These are phyloP conservation scores for Phytophthora fragariaefolia DNA, from an alignment of 352 stramenopile genomes.

Conservation along the genomic window DNA sequence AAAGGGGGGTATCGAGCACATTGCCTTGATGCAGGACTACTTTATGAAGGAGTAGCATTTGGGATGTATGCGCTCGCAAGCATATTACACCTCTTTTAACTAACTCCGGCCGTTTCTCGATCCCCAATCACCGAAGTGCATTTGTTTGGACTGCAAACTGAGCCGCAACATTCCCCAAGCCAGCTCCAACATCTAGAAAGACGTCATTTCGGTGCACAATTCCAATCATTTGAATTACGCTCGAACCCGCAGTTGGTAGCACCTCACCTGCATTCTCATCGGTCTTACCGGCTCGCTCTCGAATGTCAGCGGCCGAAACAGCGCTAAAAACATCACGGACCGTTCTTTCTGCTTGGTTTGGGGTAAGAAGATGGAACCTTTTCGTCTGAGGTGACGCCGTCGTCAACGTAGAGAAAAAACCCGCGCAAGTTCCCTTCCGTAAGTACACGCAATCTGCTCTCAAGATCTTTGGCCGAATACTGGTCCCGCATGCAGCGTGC, in stretches of 20 bases:
- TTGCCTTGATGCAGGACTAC: conserved; percentile 5
- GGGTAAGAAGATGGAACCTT: neutral
- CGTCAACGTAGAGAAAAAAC: neutral
- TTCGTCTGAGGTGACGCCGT: neutral
- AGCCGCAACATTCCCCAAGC: conserved; percentile 6
- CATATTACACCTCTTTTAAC: neutral
- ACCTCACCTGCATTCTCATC: conserved; percentile 15
- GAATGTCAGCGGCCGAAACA: conserved; percentile 12
- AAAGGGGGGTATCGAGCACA: neutral
- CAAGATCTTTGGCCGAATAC: neutral
- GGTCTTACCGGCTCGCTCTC: neutral
- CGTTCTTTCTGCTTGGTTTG: neutral
- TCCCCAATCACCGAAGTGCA: conserved; percentile 3
- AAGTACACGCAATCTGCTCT: neutral
- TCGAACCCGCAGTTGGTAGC: too few species aligned
- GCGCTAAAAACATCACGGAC: neutral
- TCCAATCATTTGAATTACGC: conserved; percentile 3
- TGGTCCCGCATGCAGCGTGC: neutral
- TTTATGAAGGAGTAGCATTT: conserved; percentile 10
- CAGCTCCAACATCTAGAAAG: conserved; percentile 12
- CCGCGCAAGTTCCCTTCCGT: neutral
- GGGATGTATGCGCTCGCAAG: neutral
- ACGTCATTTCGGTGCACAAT: conserved; percentile 9
- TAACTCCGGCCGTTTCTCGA: conserved; percentile 1
- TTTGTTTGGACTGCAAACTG: conserved; percentile 11